Evolutionary conservation across 805 yeast species (phyloP), one percentile per base, ranked within the genome.

Genomic region (Grigorovia humatica): DNA sequence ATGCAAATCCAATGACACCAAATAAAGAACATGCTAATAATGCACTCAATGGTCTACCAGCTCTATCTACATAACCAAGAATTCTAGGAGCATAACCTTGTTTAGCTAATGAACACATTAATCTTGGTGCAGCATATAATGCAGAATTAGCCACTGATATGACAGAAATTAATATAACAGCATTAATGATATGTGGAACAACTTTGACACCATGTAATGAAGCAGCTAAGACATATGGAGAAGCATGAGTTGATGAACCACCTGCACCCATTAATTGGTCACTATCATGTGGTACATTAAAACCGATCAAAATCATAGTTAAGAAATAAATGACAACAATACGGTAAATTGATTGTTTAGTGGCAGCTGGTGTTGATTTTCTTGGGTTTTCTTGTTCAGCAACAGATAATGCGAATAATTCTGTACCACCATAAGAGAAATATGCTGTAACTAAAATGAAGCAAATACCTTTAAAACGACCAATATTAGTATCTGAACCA

Each of bases 131-230:
- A 17, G 84, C 86, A 64, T 76, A 85, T 46, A 84, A 79, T 1
- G 90, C 80, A 30, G 88, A 80, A 71, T 84, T 85, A 59, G 88
- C 89, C 51, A 84, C 90, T 7, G 89, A 83, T 50, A 83, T 68
- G 23, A 85, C 87, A 7, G 90, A 82, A 51, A 84, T 67, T 69
- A 85, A 71, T 58, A 85, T 83, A 46, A 83, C 88, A 19, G 81
- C 87, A 63, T 85, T 85, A 72, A 85, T 82, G 55, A 85, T 79
- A 50, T 83, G 80, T 45, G 90, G 90, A 48, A 84, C 74, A 45
- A 80, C 85, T 49, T 70, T 71, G 56, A 84, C 80, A 56, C 83
- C 81, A 41, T 78, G 85, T 49, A 74, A 70, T 35, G 74, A 70
- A 53, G 84, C 78, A 43, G 90, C 88, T 66, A 85, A 76, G 57